A percentile compares a stretch with the other conserved stretches of the same genome.
Evolutionary conservation across 2,329 filamentous ascomycete species (phyloP).

Genomic region (Trichothecium sympodiale): DNA sequence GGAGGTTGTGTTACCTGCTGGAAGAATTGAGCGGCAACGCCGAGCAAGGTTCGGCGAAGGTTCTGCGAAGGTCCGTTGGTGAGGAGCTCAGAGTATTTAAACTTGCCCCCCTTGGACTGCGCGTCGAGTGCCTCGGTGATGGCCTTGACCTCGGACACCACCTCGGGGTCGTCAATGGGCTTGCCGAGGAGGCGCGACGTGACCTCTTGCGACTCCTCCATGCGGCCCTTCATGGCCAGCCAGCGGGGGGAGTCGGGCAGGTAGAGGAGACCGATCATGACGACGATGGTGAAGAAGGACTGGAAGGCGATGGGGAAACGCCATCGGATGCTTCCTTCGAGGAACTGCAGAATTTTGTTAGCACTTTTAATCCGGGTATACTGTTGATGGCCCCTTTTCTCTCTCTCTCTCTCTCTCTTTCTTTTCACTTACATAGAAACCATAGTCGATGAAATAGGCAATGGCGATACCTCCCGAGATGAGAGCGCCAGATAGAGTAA

Average conservation of each 20-base stretch:
- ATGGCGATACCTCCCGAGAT: conserved; percentile 18
- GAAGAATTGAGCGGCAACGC: conserved; percentile 14
- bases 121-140: conserved; percentile 23
- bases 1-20: conserved; percentile 9
- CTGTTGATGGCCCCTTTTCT: no score
- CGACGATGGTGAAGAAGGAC: conserved; percentile 22
- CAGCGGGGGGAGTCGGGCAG: conserved; percentile 35
- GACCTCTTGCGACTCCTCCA: conserved; percentile 13
- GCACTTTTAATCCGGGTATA: not conserved
- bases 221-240: conserved; percentile 28
- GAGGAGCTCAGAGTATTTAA: conserved; percentile 22
- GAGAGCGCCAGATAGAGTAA: conserved; percentile 15
- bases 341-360: conserved; percentile 6
- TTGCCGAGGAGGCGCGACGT: conserved; percentile 14
- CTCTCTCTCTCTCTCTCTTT: no score
- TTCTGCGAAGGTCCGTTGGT: conserved; percentile 29
- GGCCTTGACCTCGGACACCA: conserved; percentile 26
- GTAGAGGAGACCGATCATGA: conserved; percentile 44
- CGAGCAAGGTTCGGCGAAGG: conserved; percentile 27
- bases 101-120: conserved; percentile 17
- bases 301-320: conserved; percentile 21
- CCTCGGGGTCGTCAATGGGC: conserved; percentile 12
- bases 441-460: conserved; percentile 20
- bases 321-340: conserved; percentile 18
- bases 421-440: conserved; percentile 19